Conservation (phyloP, 768 basidiomycete genomes). For the Scleroderma bovista region DNA sequence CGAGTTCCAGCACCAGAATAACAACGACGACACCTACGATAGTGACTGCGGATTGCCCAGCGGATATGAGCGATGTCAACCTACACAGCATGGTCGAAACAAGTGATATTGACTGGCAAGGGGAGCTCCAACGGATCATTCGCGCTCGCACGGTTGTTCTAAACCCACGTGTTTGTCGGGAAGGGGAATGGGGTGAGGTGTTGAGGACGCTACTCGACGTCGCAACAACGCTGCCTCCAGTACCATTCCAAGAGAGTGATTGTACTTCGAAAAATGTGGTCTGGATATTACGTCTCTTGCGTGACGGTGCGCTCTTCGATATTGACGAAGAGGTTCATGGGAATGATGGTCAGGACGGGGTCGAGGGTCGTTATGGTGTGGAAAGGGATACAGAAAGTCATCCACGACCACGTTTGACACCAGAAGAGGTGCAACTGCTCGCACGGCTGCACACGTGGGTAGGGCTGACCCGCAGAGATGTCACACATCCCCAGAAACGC, state of each 20-base stretch:
- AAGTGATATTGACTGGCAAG: constrained; percentile 44
- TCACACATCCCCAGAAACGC: constrained; percentile 20
- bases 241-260: constrained; percentile 19
- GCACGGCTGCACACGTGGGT: constrained; percentile 48
- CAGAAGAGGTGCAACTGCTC: constrained; percentile 38
- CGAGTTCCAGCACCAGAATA: no score
- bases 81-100: neutral
- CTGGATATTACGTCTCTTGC: constrained; percentile 45
- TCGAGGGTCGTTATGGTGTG: neutral
- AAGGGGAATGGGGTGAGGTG: constrained; percentile 38
- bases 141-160: constrained; percentile 46
- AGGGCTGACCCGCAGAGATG: constrained; percentile 45
- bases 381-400: neutral
- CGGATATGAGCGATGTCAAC: neutral
- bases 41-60: neutral
- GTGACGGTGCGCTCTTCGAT: constrained; percentile 43
- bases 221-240: constrained; percentile 37
- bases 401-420: neutral
- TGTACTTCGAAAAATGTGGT: constrained; percentile 45
- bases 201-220: constrained; percentile 50
- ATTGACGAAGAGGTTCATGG: constrained; percentile 3
- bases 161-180: constrained; percentile 29
- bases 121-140: constrained; percentile 48
- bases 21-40: neutral
- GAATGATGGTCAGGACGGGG: neutral